phyloP scores from a whole-genome alignment of 1,284 basidiomycete genomes.

The Ustanciosporium gigantosporum region DNA sequence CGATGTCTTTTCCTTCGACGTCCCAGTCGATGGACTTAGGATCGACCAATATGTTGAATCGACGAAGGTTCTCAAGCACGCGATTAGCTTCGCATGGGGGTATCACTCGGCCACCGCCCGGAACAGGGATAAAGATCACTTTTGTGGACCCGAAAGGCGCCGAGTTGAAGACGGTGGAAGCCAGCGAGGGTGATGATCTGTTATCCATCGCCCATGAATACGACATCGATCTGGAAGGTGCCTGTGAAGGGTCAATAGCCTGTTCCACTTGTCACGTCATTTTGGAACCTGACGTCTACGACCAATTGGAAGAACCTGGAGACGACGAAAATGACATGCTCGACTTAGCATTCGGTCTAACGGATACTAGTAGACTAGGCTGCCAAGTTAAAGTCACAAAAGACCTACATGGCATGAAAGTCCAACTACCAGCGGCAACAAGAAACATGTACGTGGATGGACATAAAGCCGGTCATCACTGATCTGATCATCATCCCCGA shows the following conservation, averaged over 20 bases:
- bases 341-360: slow-evolving; percentile 94
- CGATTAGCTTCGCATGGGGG: slow-evolving; percentile 65
- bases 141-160: slow-evolving; percentile 87
- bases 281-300: slow-evolving; percentile 78
- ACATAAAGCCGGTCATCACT: slow-evolving; percentile 40
- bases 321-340: slow-evolving; percentile 94
- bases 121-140: slow-evolving; percentile 76
- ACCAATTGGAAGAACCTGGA: slow-evolving; percentile 83
- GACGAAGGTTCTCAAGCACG: too few relatives aligned
- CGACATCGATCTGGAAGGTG: slow-evolving; percentile 96
- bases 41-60: too few relatives aligned
- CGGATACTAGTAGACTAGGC: slow-evolving; percentile 73
- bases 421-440: slow-evolving; percentile 86
- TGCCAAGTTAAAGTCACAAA: slow-evolving; percentile 81
- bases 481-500: neutral
- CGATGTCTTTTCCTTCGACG: too few relatives aligned
- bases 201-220: slow-evolving; percentile 90
- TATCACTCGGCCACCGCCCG: slow-evolving; percentile 67
- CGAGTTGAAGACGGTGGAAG: slow-evolving; percentile 83
- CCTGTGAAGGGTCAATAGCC: slow-evolving; percentile 90
- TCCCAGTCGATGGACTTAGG: too few relatives aligned
- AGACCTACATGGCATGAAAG: slow-evolving; percentile 82
- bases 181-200: slow-evolving; percentile 89
- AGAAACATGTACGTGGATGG: slow-evolving; percentile 97
- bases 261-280: slow-evolving; percentile 98